phyloP scores from a whole-genome alignment of 768 basidiomycete genomes.

The Paxillus rubicundulus region DNA sequence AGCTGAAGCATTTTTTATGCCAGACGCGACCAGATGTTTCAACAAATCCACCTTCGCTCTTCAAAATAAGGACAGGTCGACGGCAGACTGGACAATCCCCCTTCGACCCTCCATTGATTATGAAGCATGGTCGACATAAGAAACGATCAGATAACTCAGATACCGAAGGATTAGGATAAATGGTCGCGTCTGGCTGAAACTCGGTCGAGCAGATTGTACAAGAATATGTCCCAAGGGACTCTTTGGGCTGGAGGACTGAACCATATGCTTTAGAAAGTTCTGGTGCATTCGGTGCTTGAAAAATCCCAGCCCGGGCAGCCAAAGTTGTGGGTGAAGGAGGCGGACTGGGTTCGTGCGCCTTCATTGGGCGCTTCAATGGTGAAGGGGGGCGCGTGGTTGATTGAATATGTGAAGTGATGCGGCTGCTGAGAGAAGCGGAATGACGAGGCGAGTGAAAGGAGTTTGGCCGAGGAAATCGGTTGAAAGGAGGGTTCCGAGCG shows the following conservation, averaged over 20 bases:
- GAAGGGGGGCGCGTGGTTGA: conserved; percentile 55
- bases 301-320: conserved; percentile 56
- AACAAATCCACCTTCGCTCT: conserved; percentile 75
- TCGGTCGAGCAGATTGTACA: conserved; percentile 62
- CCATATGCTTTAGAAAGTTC: conserved; percentile 81
- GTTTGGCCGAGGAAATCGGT: conserved; percentile 52
- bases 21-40: conserved; percentile 69
- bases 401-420: conserved; percentile 57
- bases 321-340: conserved; percentile 39
- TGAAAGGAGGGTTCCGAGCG: conserved; percentile 12
- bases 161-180: conserved; percentile 68
- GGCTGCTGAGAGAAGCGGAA: conserved; percentile 38
- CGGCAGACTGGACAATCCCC: conserved; percentile 68
- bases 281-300: conserved; percentile 58
- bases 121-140: conserved; percentile 74
- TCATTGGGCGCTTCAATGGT: conserved; percentile 46
- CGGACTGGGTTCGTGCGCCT: conserved; percentile 18
- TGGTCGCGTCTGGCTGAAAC: conserved; percentile 81
- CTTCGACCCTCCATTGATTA: conserved; percentile 69
- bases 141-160: conserved; percentile 44
- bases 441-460: conserved; percentile 32
- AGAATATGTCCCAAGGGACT: conserved; percentile 64
- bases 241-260: conserved; percentile 76
- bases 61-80: conserved; percentile 70
- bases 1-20: conserved; percentile 82